Base-by-base conservation (phyloP, 345 rosid species). In the Ceriops decandra region DNA sequence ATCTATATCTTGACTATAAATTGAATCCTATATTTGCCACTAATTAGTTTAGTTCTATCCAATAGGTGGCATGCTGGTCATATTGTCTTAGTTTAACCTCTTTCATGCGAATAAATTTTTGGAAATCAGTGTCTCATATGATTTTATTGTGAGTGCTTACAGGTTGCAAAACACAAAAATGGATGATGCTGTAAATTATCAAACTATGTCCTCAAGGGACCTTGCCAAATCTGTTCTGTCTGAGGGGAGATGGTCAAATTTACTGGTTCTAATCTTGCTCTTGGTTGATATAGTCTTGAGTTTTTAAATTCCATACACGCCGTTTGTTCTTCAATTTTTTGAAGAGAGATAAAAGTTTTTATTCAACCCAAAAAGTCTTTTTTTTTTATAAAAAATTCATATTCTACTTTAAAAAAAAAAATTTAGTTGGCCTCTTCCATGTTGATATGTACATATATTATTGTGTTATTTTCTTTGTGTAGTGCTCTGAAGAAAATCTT, bases 201-300 rank as follows among this genome's bases (percentile, higher is more conserved):
- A 84, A 79, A 85, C 85, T 63, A 67, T 87, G 27, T 87, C 97
- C 54, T 84, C 92, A 1, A 81, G 77, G 82, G 88, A 87, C 79
- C 88, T 95, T 24, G 97, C 89, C 42, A 76, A 68, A 66, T 81
- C 90, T 62, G 82, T 95, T 78, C 80, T 91, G 54, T 78, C 79
- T 57, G 80, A 81, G 72, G 92, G 90, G 59, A 90, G 92, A 66
- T 95, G 93, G 97, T 87, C 96, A 30, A 82, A 88, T 72, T 76
- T 90, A 52, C 82, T 95, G 91, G 98, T 92, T 77, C 52, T n/a
- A 8, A 51, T 36, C 35, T 26, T 73, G 54, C 42, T 61, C 54
- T 35, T 33, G n/a, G 19, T 19, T 28, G 60, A n/a, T 8, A 33
- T 33, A 16, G 3, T 24, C 19, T 16, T 20, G 17, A 46, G 22